A percentile compares a stretch with the other conserved stretches of the same genome.
Evolutionary conservation across 2,329 filamentous ascomycete genomes (phyloP).

Genomic region (Eutypella sp.): DNA sequence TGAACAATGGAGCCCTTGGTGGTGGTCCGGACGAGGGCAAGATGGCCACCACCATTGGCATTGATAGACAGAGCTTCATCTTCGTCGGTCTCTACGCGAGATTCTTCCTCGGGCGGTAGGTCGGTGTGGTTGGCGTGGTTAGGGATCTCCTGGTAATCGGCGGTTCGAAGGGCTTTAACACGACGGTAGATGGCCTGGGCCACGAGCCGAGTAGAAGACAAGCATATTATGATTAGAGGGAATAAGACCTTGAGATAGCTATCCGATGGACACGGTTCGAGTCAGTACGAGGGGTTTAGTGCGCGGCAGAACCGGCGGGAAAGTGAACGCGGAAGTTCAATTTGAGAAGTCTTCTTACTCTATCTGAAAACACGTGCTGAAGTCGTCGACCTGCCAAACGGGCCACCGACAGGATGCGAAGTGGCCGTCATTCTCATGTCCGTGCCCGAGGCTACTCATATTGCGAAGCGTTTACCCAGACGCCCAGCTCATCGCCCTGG

Average conservation of each 20-base stretch:
- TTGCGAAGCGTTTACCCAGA: not conserved
- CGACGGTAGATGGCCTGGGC: slow-evolving; percentile 52
- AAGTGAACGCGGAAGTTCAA: no score
- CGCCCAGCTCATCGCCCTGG: not conserved
- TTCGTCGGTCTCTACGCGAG: slow-evolving; percentile 50
- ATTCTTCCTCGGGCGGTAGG: slow-evolving; percentile 43
- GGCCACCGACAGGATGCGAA: slow-evolving; percentile 53
- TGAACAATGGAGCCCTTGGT: slow-evolving; percentile 63
- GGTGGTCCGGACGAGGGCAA: slow-evolving; percentile 54
- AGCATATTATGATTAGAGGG: slow-evolving; percentile 63
- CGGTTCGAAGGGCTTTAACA: slow-evolving; percentile 45
- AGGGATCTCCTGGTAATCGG: slow-evolving; percentile 54
- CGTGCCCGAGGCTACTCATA: not conserved
- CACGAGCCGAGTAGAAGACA: slow-evolving; percentile 65
- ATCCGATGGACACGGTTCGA: slow-evolving; percentile 11
- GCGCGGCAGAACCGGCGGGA: no score
- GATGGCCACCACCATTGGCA: slow-evolving; percentile 42
- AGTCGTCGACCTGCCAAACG: slow-evolving; percentile 60
- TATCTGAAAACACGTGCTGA: slow-evolving; percentile 57
- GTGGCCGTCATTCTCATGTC: slow-evolving; percentile 21
- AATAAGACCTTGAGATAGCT: slow-evolving; percentile 79
- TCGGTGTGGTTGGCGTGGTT: slow-evolving; percentile 45
- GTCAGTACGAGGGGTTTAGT: no score
- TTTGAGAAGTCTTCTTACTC: slow-evolving; percentile 61
- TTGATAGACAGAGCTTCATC: slow-evolving; percentile 53